Conservation (phyloP, 1,139 yeast species). For the Wickerhamomyces sp. region DNA sequence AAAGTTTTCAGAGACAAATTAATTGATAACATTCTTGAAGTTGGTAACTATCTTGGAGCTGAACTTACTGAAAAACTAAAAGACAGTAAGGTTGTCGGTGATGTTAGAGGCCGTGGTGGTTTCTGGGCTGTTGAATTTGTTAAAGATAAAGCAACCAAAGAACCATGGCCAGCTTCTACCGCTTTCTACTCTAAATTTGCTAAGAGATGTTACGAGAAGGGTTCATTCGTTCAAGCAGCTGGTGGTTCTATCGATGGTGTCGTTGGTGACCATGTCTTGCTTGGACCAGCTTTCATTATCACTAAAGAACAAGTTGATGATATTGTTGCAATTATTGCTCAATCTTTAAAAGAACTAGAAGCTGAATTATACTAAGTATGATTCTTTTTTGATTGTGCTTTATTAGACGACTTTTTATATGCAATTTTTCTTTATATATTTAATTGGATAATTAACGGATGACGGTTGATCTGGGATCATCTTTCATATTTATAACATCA, state of each 20-base stretch:
- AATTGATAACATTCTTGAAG: constrained; percentile 44
- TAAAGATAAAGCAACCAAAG: constrained; percentile 45
- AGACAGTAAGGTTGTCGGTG: constrained; percentile 42
- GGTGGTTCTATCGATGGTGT: constrained; percentile 38
- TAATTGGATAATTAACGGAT: too few relatives aligned
- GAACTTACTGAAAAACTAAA: constrained; percentile 33
- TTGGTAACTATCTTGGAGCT: constrained; percentile 47
- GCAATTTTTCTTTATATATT: too few relatives aligned
- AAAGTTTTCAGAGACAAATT: constrained; percentile 41
- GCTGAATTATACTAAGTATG: neutral
- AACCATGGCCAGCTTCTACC: constrained; percentile 35
- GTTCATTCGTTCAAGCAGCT: constrained; percentile 40
- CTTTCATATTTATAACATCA: too few relatives aligned
- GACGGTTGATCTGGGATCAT: too few relatives aligned
- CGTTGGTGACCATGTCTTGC: constrained; percentile 44
- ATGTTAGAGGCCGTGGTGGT: constrained; percentile 58
- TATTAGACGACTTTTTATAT: neutral
- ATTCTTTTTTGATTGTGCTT: neutral
- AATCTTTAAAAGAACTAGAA: constrained; percentile 8
- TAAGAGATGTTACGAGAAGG: constrained; percentile 35
- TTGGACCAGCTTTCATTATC: constrained; percentile 51
- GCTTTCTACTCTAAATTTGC: constrained; percentile 34
- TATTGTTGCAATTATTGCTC: constrained; percentile 28
- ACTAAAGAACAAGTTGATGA: constrained; percentile 43
- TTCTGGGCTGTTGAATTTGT: constrained; percentile 59